A percentile compares a stretch with the other conserved stretches of the same genome.
Conservation (phyloP, 257 asterid species). For the Eustoma russellianum region DNA sequence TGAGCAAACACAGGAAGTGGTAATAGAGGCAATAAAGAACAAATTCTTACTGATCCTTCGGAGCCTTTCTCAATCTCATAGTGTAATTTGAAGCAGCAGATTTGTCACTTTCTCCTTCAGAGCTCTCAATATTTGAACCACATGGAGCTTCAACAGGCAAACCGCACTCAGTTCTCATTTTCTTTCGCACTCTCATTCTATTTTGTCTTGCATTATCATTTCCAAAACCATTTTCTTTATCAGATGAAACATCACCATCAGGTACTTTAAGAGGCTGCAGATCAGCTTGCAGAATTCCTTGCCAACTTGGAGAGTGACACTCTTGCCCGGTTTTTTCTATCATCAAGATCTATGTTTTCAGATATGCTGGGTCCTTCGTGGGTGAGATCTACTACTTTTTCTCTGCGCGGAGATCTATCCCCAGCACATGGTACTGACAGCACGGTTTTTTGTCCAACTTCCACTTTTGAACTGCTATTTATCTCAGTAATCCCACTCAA, state of each 20-base stretch:
- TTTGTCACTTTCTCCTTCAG: slow-evolving; percentile 40
- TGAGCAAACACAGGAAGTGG: not conserved
- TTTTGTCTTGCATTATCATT: slow-evolving; percentile 13
- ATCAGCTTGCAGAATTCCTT: slow-evolving; percentile 15
- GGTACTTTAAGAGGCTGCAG: slow-evolving; percentile 11
- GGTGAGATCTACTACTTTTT: slow-evolving; percentile 13
- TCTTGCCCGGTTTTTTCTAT: slow-evolving; percentile 15
- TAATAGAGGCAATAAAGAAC: slow-evolving; percentile 5
- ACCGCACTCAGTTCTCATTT: slow-evolving; percentile 17
- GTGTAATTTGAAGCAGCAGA: slow-evolving; percentile 23
- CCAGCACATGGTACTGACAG: slow-evolving; percentile 18
- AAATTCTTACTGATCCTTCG: slow-evolving; percentile 34
- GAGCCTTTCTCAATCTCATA: slow-evolving; percentile 27
- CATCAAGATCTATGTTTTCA: slow-evolving; percentile 12
- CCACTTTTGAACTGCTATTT: slow-evolving; percentile 13
- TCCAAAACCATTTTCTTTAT: no score
- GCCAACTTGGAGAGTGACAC: slow-evolving; percentile 17
- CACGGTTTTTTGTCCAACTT: slow-evolving; percentile 19
- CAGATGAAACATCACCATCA: slow-evolving; percentile 16
- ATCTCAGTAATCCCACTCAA: slow-evolving; percentile 3
- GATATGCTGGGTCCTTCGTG: slow-evolving; percentile 7
- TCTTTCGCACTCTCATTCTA: slow-evolving; percentile 16
- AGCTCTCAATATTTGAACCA: slow-evolving; percentile 24
- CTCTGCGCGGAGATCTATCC: slow-evolving; percentile 17
- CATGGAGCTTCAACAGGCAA: slow-evolving; percentile 10